Conservation (phyloP, 768 basidiomycete genomes). For the Tulasnella calospora region DNA sequence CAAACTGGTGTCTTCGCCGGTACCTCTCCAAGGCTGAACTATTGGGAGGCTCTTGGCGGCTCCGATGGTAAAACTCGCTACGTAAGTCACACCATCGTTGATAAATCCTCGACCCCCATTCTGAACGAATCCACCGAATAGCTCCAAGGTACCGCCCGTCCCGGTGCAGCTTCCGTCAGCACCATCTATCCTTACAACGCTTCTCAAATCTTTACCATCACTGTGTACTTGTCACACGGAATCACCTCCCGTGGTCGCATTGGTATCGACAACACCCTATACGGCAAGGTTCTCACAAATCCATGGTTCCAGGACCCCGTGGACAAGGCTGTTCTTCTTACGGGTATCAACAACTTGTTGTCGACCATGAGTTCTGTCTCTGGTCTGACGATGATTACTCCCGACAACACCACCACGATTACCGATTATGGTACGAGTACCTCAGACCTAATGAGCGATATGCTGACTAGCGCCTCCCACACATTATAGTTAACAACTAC, state of each 20-base stretch:
- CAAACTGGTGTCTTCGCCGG: constrained; percentile 55
- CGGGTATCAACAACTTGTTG: constrained; percentile 49
- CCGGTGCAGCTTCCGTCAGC: constrained; percentile 51
- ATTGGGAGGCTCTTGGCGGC: constrained; percentile 53
- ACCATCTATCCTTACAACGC: constrained; percentile 51
- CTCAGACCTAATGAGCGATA: not conserved
- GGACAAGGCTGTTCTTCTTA: constrained; percentile 50
- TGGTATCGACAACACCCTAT: constrained; percentile 49
- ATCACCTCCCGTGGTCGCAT: constrained; percentile 59
- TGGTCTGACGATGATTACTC: constrained; percentile 53
- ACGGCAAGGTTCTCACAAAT: constrained; percentile 45
- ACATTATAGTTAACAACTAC: constrained; percentile 41
- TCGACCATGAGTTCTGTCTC: constrained; percentile 44
- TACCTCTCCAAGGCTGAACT: constrained; percentile 52
- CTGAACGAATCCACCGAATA: constrained; percentile 30
- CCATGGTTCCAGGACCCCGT: constrained; percentile 58
- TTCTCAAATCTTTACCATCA: constrained; percentile 56
- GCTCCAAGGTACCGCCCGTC: constrained; percentile 61
- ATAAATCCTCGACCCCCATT: not conserved
- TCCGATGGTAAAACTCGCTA: constrained; percentile 48
- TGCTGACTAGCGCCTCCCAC: not conserved
- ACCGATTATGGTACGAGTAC: constrained; percentile 45
- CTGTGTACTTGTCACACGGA: constrained; percentile 56
- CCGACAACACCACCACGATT: constrained; percentile 55
- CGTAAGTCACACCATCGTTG: constrained; percentile 35